phyloP scores from a whole-genome alignment of 192 early-diverging fungal genomes.

The Physocladia obscura region DNA sequence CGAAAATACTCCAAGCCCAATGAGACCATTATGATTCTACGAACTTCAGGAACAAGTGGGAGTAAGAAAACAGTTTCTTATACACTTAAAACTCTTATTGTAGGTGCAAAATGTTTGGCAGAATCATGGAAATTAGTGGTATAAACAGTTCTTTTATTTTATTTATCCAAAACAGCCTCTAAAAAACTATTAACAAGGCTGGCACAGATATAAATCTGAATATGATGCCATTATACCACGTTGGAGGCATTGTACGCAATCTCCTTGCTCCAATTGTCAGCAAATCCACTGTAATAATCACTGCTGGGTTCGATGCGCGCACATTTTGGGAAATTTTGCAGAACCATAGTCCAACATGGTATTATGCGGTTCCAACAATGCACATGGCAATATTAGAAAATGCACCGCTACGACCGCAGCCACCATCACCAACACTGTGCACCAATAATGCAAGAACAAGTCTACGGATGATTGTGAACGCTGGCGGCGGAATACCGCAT shows the following conservation, averaged over 20 bases:
- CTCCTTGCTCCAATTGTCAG: constrained; percentile 68
- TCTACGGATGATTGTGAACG: constrained; percentile 48
- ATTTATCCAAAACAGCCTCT: too few species aligned
- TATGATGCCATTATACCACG: constrained; percentile 45
- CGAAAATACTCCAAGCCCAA: neutral
- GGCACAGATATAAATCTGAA: constrained; percentile 30
- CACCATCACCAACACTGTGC: neutral
- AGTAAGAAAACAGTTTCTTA: constrained; percentile 32
- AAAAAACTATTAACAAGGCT: neutral
- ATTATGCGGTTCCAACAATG: constrained; percentile 72
- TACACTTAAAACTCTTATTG: constrained; percentile 5
- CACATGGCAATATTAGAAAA: constrained; percentile 57
- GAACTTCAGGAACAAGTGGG: constrained; percentile 82
- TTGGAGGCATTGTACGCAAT: constrained; percentile 78
- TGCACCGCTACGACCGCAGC: neutral
- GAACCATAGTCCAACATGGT: constrained; percentile 30
- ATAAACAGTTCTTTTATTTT: neutral
- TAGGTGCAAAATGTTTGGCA: constrained; percentile 25
- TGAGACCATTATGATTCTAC: constrained; percentile 52
- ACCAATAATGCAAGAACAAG: neutral
- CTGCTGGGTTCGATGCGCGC: constrained; percentile 38
- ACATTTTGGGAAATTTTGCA: constrained; percentile 38
- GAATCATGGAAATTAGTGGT: constrained; percentile 56
- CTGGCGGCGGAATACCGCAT: constrained; percentile 44
- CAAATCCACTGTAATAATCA: constrained; percentile 70